These are phyloP conservation scores for Candida parachauliodes DNA, from an alignment of 805 yeast species.

Conservation along the genomic window DNA sequence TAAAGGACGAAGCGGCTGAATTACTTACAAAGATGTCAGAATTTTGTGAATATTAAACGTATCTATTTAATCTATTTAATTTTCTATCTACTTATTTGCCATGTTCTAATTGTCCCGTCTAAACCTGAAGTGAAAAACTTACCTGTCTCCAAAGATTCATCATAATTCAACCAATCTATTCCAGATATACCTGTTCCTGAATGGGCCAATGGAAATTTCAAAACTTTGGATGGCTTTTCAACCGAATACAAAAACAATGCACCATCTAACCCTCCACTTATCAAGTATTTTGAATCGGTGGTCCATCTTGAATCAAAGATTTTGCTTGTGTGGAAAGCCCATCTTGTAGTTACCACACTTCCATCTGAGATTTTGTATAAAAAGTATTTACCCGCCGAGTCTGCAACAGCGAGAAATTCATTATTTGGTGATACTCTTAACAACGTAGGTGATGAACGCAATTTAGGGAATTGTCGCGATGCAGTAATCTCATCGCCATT, in stretches of 20 bases:
- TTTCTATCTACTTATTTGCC: slow-evolving; percentile 43
- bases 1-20: slow-evolving; percentile 12
- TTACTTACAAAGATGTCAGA: slow-evolving; percentile 16
- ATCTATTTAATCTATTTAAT: neutral
- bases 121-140: slow-evolving; percentile 68
- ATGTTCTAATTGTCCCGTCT: slow-evolving; percentile 75
- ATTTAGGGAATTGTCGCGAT: slow-evolving; percentile 44
- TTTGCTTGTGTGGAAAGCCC: slow-evolving; percentile 92
- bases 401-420: slow-evolving; percentile 76
- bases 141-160: slow-evolving; percentile 18
- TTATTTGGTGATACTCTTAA: slow-evolving; percentile 71
- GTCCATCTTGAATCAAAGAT: slow-evolving; percentile 80
- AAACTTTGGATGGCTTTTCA: slow-evolving; percentile 68
- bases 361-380: slow-evolving; percentile 56
- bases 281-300: slow-evolving; percentile 64
- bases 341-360: slow-evolving; percentile 71
- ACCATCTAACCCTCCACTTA: slow-evolving; percentile 82
- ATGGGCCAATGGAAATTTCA: slow-evolving; percentile 76
- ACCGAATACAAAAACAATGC: slow-evolving; percentile 78
- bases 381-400: slow-evolving; percentile 79
- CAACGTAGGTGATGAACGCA: slow-evolving; percentile 61
- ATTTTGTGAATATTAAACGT: slow-evolving; percentile 5
- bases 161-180: slow-evolving; percentile 63
- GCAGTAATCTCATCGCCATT: slow-evolving; percentile 20
- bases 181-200: slow-evolving; percentile 74